phyloP scores from a whole-genome alignment of 129 eudicot species.

The Kitagawia praeruptora region DNA sequence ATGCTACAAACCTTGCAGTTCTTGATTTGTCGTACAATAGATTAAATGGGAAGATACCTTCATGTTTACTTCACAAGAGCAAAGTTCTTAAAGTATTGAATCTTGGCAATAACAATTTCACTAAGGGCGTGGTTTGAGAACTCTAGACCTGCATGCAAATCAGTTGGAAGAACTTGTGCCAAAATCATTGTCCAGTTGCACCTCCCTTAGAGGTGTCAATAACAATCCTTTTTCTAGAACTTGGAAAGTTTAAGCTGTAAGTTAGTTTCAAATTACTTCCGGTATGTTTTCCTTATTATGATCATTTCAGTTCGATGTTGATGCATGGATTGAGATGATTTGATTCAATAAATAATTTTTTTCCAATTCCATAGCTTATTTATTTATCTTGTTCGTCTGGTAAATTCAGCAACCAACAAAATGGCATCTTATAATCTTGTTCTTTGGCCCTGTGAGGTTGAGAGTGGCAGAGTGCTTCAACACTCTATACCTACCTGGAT shows the following conservation, averaged over 20 bases:
- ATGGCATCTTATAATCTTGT: no score
- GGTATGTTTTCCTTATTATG: no score
- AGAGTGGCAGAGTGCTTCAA: no score
- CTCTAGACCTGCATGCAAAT: constrained; percentile 35
- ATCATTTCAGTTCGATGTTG: no score
- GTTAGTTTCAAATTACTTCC: no score
- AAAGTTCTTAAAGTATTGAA: neutral
- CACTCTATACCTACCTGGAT: no score
- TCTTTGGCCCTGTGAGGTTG: neutral
- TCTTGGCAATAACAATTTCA: constrained; percentile 23
- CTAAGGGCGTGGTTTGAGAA: constrained; percentile 17
- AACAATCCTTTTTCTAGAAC: neutral
- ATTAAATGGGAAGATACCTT: constrained; percentile 32
- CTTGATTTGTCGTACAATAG: constrained; percentile 16
- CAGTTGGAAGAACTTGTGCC: neutral
- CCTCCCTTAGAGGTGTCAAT: constrained; percentile 11
- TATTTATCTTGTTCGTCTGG: no score
- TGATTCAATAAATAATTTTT: no score
- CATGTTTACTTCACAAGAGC: constrained; percentile 22
- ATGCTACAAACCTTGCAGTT: constrained; percentile 17
- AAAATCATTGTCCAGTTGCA: neutral
- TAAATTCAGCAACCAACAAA: no score
- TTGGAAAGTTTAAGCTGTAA: neutral
- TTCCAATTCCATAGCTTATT: no score
- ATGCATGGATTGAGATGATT: no score